These are phyloP conservation scores for Penicillium nordicum DNA, from an alignment of 2,329 filamentous ascomycete species.

Conservation along the genomic window DNA sequence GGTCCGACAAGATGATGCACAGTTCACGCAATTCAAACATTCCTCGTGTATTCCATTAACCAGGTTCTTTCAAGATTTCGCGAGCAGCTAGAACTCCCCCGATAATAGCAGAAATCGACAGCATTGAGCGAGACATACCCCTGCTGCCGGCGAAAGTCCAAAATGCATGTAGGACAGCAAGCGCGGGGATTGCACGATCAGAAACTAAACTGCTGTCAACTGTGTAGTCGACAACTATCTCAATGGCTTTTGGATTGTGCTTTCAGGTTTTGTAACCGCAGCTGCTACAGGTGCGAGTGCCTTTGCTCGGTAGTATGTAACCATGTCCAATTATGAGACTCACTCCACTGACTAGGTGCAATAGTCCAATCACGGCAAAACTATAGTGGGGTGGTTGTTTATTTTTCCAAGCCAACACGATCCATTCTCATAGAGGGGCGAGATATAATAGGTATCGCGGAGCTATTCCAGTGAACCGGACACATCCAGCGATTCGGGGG, in stretches of 20 bases:
- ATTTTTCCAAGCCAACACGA: not conserved
- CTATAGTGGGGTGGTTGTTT: not conserved
- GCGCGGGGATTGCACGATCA: not conserved
- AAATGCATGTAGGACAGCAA: not conserved
- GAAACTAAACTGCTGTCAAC: not conserved
- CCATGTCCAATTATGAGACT: not conserved
- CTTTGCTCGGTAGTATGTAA: not conserved
- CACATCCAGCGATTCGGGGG: not conserved
- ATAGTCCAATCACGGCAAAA: not conserved
- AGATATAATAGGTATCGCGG: not conserved
- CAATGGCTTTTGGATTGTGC: not conserved
- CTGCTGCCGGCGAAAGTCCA: not conserved
- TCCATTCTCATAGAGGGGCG: not conserved
- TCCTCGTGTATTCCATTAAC: not conserved
- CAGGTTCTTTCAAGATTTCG: not conserved
- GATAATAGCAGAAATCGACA: not conserved
- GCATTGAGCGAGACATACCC: not conserved
- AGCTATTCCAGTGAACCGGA: not conserved
- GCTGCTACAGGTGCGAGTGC: not conserved
- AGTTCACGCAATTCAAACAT: not conserved
- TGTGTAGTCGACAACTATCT: not conserved
- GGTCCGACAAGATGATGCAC: not conserved
- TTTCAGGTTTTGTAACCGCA: not conserved
- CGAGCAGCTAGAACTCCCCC: not conserved
- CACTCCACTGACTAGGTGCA: not conserved